These are phyloP conservation scores for Lyophyllum decastes DNA, from an alignment of 768 basidiomycete genomes.

Conservation along the genomic window DNA sequence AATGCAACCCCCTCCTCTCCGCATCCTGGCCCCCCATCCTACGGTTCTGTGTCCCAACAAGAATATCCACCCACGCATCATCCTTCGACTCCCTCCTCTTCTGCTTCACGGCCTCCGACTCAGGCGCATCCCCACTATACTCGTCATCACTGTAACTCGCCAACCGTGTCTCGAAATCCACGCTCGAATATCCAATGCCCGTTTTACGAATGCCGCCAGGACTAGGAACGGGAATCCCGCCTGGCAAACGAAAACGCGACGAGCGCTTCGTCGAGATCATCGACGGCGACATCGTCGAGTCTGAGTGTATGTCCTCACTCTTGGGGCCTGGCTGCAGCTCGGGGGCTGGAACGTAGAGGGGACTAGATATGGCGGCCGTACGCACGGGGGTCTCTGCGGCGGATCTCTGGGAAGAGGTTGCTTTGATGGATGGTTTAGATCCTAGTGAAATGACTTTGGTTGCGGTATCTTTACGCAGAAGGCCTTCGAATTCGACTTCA, in stretches of 20 bases:
- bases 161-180: constrained; percentile 83
- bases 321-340: constrained; percentile 22
- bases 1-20: constrained; percentile 22
- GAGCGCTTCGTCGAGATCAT: constrained; percentile 37
- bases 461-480: constrained; percentile 55
- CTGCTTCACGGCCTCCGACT: constrained; percentile 44
- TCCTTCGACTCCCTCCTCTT: constrained; percentile 52
- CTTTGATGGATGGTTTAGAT: constrained; percentile 25
- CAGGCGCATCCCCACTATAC: constrained; percentile 31
- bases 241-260: constrained; percentile 61
- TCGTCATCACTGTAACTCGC: constrained; percentile 62
- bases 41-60: constrained; percentile 61
- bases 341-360: constrained; percentile 21
- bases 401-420: constrained; percentile 4
- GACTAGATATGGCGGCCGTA: constrained; percentile 20
- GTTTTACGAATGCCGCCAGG: constrained; percentile 51
- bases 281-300: constrained; percentile 30
- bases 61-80: constrained; percentile 88
- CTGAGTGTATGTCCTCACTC: constrained; percentile 36
- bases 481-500: constrained; percentile 80
- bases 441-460: constrained; percentile 47
- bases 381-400: constrained; percentile 4
- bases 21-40: constrained; percentile 60
- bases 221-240: constrained; percentile 52
- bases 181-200: constrained; percentile 66